These are phyloP conservation scores for Schizophyllum amplum DNA, from an alignment of 1,284 basidiomycete species.

Conservation along the genomic window DNA sequence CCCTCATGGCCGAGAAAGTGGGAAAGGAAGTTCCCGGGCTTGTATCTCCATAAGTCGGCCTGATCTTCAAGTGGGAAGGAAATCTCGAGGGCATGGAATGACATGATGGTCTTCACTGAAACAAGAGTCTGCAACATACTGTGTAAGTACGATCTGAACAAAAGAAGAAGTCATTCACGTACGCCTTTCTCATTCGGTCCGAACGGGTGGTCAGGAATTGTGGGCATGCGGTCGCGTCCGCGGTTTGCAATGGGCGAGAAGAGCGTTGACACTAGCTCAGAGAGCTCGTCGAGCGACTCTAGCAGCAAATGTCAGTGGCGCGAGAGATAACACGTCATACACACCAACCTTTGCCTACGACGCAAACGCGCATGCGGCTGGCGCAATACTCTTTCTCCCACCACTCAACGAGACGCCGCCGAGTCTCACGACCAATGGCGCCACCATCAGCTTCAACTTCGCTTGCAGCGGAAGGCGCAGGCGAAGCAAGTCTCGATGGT, in stretches of 20 bases:
- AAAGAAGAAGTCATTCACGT: slow-evolving; percentile 25
- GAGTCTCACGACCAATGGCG: slow-evolving; percentile 76
- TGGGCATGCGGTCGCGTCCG: slow-evolving; percentile 51
- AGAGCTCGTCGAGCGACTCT: slow-evolving; percentile 81
- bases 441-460: slow-evolving; percentile 70
- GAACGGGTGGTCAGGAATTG: slow-evolving; percentile 73
- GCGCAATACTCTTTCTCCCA: slow-evolving; percentile 93
- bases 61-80: slow-evolving; percentile 87
- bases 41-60: slow-evolving; percentile 69
- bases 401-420: slow-evolving; percentile 91
- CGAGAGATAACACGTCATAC: slow-evolving; percentile 1
- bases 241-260: slow-evolving; percentile 79
- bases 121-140: slow-evolving; percentile 58
- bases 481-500: slow-evolving; percentile 53
- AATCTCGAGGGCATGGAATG: slow-evolving; percentile 82
- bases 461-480: slow-evolving; percentile 48
- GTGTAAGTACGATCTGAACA: slow-evolving; percentile 2
- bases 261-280: slow-evolving; percentile 59
- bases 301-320: slow-evolving; percentile 5
- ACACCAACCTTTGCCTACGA: slow-evolving; percentile 77
- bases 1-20: slow-evolving; percentile 97
- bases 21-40: slow-evolving; percentile 76
- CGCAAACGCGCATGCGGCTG: slow-evolving; percentile 86
- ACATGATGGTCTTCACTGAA: slow-evolving; percentile 86
- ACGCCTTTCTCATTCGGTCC: slow-evolving; percentile 70